Evolutionary conservation across 345 rosid species (phyloP).

Genomic region (Eutrema heterophyllum): DNA sequence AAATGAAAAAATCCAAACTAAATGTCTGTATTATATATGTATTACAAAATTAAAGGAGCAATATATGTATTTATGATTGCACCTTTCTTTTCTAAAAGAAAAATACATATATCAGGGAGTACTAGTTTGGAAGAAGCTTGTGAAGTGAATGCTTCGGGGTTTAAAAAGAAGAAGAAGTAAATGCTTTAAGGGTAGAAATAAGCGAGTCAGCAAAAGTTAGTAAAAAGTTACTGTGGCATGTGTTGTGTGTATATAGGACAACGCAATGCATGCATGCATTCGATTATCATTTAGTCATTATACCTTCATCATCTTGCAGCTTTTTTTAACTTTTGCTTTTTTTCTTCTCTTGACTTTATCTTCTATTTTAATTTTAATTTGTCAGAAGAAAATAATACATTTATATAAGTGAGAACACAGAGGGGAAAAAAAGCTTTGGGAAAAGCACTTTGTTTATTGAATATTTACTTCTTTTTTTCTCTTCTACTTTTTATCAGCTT

Average conservation of each 20-base stretch:
- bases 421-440: constrained; percentile 19
- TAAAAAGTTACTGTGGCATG: constrained; percentile 18
- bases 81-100: too few relatives aligned
- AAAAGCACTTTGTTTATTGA: constrained; percentile 32
- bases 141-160: neutral
- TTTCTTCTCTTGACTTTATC: constrained; percentile 33
- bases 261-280: constrained; percentile 36
- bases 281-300: constrained; percentile 34
- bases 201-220: constrained; percentile 25
- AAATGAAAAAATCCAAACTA: too few relatives aligned
- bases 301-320: constrained; percentile 34
- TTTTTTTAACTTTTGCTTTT: constrained; percentile 27
- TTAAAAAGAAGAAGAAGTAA: constrained; percentile 3
- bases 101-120: too few relatives aligned
- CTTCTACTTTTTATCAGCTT: constrained; percentile 22
- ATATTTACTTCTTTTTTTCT: constrained; percentile 2
- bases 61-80: too few relatives aligned
- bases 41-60: too few relatives aligned
- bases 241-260: constrained; percentile 19
- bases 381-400: constrained; percentile 19
- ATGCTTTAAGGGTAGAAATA: constrained; percentile 16
- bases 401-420: constrained; percentile 17
- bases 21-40: too few relatives aligned
- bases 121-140: neutral
- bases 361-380: constrained; percentile 5